phyloP scores from a whole-genome alignment of 495 filamentous ascomycete species.

The Jackrogersella multiformis region DNA sequence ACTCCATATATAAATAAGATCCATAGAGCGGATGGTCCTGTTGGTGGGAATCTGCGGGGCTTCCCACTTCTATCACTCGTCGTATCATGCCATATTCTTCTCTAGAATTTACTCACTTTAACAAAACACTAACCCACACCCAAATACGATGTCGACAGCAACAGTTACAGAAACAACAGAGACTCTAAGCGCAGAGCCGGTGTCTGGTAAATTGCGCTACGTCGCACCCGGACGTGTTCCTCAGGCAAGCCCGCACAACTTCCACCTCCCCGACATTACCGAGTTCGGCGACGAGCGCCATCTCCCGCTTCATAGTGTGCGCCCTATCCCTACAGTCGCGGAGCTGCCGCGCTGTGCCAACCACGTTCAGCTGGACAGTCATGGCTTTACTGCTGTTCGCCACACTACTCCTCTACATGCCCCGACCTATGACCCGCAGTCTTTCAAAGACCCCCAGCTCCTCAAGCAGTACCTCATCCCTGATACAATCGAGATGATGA shows the following conservation, averaged over 20 bases:
- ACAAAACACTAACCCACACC: not conserved
- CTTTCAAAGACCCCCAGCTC: slow-evolving; percentile 3
- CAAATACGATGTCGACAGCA: not conserved
- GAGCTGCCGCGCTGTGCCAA: not conserved
- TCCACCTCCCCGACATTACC: slow-evolving; percentile 1
- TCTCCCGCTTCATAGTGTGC: slow-evolving; percentile 10
- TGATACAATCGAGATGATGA: slow-evolving; percentile 4
- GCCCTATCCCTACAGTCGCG: not conserved
- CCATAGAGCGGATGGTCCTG: too few relatives aligned
- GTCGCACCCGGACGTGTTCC: not conserved
- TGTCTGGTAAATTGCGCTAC: not conserved
- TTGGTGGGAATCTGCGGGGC: too few relatives aligned
- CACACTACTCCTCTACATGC: slow-evolving; percentile 4
- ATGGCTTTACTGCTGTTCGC: slow-evolving; percentile 10
- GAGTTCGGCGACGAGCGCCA: slow-evolving; percentile 7
- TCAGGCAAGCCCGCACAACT: slow-evolving; percentile 12
- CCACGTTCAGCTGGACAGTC: not conserved
- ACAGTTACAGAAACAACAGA: not conserved
- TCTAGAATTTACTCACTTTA: not conserved
- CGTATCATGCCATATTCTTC: too few relatives aligned
- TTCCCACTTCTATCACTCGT: too few relatives aligned
- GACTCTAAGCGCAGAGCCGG: not conserved
- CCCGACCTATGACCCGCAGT: not conserved
- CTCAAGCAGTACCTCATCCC: slow-evolving; percentile 2
- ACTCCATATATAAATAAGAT: too few relatives aligned